These are phyloP conservation scores for Pseudogymnoascus sp. DNA, from an alignment of 2,329 filamentous ascomycete species.

Conservation along the genomic window DNA sequence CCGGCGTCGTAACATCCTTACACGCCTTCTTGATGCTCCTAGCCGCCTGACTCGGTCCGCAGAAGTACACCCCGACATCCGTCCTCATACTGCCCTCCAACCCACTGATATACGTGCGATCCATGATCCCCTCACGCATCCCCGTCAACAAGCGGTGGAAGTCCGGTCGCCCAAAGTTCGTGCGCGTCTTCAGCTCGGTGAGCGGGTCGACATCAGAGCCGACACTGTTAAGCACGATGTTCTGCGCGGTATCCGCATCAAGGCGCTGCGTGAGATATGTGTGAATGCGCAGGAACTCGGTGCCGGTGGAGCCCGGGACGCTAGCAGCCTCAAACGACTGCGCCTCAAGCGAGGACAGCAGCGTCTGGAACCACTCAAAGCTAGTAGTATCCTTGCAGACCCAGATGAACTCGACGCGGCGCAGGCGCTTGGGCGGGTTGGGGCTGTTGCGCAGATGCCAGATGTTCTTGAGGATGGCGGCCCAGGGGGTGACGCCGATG, in stretches of 20 bases:
- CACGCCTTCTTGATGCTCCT: constrained; percentile 79
- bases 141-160: constrained; percentile 70
- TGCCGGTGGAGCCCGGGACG: constrained; percentile 56
- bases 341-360: constrained; percentile 81
- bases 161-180: constrained; percentile 91
- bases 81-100: constrained; percentile 69
- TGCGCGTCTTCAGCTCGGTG: constrained; percentile 81
- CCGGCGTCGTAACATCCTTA: constrained; percentile 59
- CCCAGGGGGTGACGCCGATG: constrained; percentile 83
- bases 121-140: constrained; percentile 81
- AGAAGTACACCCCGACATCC: constrained; percentile 96
- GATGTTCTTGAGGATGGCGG: constrained; percentile 88
- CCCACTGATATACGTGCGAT: constrained; percentile 77
- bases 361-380: constrained; percentile 97
- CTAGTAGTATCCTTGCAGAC: constrained; percentile 91
- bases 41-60: constrained; percentile 48
- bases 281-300: constrained; percentile 93
- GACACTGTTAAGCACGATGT: constrained; percentile 94
- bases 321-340: constrained; percentile 67
- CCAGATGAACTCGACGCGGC: constrained; percentile 98
- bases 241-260: constrained; percentile 85
- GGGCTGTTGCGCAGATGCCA: constrained; percentile 90
- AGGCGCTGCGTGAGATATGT: constrained; percentile 93
- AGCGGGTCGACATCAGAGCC: constrained; percentile 81
- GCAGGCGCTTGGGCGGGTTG: constrained; percentile 80